Base-by-base conservation (phyloP, 805 yeast genomes). In the Yarrowia sp. region DNA sequence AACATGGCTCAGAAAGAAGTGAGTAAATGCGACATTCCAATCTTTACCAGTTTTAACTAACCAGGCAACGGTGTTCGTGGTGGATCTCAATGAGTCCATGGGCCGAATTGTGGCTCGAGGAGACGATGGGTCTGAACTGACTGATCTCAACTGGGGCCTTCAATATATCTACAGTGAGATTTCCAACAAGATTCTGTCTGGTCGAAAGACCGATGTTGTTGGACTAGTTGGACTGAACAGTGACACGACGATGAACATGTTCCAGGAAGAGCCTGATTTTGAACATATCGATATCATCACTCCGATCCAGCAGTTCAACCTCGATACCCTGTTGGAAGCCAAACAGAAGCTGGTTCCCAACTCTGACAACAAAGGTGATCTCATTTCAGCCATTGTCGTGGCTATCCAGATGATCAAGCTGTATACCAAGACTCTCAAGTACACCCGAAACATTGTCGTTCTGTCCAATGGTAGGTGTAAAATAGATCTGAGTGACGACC, bases 31-130 rank as follows among this genome's bases (percentile, higher is more conserved):
- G 40, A 36, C 49, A 12, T 9, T n/a, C 16, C n/a, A 14, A 42
- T 15, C 19, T 15, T 9, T 9, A 40, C 5, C 50, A 26, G 32
- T 26, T 5, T 26, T 26, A 15, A 14, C 50, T 35, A 73, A 74
- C 70, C 73, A 74, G 72, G 74, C 77, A 41, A 83, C 87, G 0
- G 77, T 79, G 1, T 85, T 83, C 71, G 79, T 86, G 10, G 80
- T 85, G 15, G 91, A 87, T 74, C 77, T 82, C 14, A 81, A 85
- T 11, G 78, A 80, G 26, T 63, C 71, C 14, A 77, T 77, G 79
- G 74, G 73, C 19, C 67, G 56, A 16, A 19, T 52, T 26, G 71
- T 7, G 71, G 55, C 58, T 8, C 72, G 70, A 9, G 61, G 72
- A 10, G 38, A 48, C 2, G 46, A 49, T 32, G 43, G 9, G 8